A percentile compares a stretch with the other conserved stretches of the same genome.
These are phyloP conservation scores for Globisporangium splendens DNA, from an alignment of 352 stramenopile species.

Conservation along the genomic window DNA sequence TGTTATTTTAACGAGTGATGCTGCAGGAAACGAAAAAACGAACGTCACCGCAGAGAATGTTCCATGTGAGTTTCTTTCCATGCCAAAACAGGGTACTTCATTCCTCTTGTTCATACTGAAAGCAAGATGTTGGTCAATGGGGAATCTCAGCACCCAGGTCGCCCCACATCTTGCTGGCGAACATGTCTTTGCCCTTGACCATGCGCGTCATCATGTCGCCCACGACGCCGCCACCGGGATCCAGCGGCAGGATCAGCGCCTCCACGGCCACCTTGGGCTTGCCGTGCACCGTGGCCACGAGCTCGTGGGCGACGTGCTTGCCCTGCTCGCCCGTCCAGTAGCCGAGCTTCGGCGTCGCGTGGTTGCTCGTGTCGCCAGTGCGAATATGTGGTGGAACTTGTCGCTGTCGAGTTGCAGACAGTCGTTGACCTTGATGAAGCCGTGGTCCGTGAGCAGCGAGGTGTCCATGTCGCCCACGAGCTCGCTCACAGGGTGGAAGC, in stretches of 20 bases:
- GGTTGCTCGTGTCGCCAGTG: conserved; percentile 52
- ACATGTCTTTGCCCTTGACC: conserved; percentile 42
- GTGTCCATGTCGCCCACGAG: conserved; percentile 36
- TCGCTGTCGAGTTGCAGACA: conserved; percentile 42
- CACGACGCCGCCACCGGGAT: conserved; percentile 28
- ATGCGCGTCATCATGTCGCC: conserved; percentile 33
- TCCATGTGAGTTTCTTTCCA: not conserved
- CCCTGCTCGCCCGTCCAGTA: conserved; percentile 40
- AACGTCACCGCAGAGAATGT: not conserved
- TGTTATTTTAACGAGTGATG: not conserved
- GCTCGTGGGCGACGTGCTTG: conserved; percentile 31
- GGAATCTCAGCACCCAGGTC: conserved; percentile 7
- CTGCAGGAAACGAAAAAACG: too few relatives aligned
- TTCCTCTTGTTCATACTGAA: not conserved
- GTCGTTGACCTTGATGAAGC: conserved; percentile 44
- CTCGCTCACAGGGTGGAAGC: conserved; percentile 20
- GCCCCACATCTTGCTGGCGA: conserved; percentile 17
- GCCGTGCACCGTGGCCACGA: conserved; percentile 24
- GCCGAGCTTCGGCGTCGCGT: conserved; percentile 40
- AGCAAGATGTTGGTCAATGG: not conserved
- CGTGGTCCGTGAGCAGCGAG: conserved; percentile 31
- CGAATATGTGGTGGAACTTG: conserved; percentile 51
- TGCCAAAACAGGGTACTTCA: not conserved
- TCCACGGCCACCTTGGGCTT: conserved; percentile 16
- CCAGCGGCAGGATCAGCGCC: conserved; percentile 35